Evolutionary conservation across 1,284 basidiomycete genomes (phyloP), one percentile per base, ranked within the genome.

Genomic region (Phylloboletellus chloephorus): DNA sequence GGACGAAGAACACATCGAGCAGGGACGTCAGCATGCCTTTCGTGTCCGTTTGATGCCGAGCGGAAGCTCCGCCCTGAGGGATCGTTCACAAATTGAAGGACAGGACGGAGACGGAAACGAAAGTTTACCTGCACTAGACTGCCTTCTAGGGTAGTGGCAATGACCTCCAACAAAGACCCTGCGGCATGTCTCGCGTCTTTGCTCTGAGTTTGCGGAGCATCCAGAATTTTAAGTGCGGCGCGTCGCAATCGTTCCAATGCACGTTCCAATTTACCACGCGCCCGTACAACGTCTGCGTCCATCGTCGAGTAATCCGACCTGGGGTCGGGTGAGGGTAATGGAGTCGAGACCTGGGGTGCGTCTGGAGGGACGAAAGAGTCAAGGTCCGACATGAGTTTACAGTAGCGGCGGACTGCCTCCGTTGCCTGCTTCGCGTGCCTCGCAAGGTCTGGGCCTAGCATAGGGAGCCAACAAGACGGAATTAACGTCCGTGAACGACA

Each of bases 161-260:
- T 51, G n/a, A 15, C 37, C 23, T 55, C 61, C 12, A 64, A 30
- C 12, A 66, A 36, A 2, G 31, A 44, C 5, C 22, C 37, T 21
- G 45, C 28, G 7, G 34, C 36, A 17, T 21, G 17, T 21, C 20
- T 42, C 19, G 31, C 23, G 11, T 47, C 48, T 26, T 39, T 47
- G 40, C 24, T 50, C 46, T 21, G 47, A 39, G n/a, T 28, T 35
- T 44, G 43, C 9, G 35, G 41, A 12, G 21, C 47, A 31, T 78
- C 78, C n/a, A 80, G 39, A 11, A 66, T 47, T 39, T 69, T 74
- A 17, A 74, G 51, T 7, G 65, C 64, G 8, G 63, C 60, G 31
- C 78, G 69, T 17, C 81, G 68, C n/a, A 79, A 52, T 41, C 74
- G 68, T 52, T 83, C 82, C 9, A 84, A 46, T 0, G 76, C 73